Evolutionary conservation across 352 stramenopile species (phyloP).

Genomic region (Aphanomyces euteiches): DNA sequence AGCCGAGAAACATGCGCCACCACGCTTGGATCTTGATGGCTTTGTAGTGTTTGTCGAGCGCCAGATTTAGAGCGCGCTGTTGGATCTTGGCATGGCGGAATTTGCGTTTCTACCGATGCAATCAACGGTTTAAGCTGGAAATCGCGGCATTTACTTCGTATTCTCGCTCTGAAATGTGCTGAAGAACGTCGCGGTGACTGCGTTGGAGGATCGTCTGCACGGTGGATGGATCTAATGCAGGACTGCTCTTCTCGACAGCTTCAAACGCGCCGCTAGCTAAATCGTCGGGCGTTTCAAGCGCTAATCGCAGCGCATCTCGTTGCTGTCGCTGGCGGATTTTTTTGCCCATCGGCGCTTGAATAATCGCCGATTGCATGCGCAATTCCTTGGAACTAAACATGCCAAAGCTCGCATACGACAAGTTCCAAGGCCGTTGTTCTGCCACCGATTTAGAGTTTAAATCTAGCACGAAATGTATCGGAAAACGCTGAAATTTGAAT

Average conservation of each 20-base stretch:
- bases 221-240: not conserved
- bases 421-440: conserved; percentile 28
- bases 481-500: too few relatives aligned
- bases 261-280: conserved; percentile 6
- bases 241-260: not conserved
- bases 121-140: not conserved
- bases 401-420: conserved; percentile 28
- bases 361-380: conserved; percentile 27
- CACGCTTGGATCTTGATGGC: conserved; percentile 18
- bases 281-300: conserved; percentile 4
- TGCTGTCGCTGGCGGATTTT: conserved; percentile 28
- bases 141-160: not conserved
- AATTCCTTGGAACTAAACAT: conserved; percentile 29
- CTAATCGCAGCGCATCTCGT: conserved; percentile 14
- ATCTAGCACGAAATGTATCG: too few relatives aligned
- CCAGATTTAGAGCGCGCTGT: not conserved
- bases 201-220: conserved; percentile 20
- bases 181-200: conserved; percentile 18
- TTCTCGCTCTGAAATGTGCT: conserved; percentile 24
- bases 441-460: not conserved
- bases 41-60: conserved; percentile 6
- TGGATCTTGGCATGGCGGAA: conserved; percentile 10
- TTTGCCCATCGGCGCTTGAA: conserved; percentile 19
- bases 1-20: conserved; percentile 14
- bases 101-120: not conserved